Evolutionary conservation across 352 stramenopile genomes (phyloP).

Genomic region (Pythium sp.): DNA sequence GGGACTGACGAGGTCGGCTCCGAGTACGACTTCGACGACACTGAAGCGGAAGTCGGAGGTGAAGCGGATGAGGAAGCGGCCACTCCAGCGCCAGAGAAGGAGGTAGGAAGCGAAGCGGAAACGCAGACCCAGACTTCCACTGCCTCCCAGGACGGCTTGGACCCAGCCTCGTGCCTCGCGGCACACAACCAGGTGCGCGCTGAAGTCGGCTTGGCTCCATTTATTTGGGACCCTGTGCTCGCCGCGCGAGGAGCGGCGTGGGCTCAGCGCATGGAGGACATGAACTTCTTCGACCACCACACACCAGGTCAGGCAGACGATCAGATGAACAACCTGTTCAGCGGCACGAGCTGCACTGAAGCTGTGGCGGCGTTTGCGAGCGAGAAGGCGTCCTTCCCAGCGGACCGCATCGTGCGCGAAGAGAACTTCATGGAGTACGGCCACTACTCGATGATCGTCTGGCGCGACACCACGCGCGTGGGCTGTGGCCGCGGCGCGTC

Average conservation of each 20-base stretch:
- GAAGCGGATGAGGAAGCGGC: not conserved
- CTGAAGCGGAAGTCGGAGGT: not conserved
- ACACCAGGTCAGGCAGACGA: constrained; percentile 10
- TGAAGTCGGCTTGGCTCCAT: constrained; percentile 9
- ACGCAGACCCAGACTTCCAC: not conserved
- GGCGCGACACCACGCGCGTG: constrained; percentile 16
- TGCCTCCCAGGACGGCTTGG: constrained; percentile 3
- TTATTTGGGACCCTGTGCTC: constrained; percentile 11
- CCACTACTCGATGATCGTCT: constrained; percentile 22
- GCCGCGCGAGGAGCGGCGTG: constrained; percentile 8
- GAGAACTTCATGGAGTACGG: constrained; percentile 13
- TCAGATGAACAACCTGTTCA: constrained; percentile 25
- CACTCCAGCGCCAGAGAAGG: not conserved
- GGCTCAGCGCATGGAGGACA: constrained; percentile 19
- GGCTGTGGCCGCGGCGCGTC: constrained; percentile 15
- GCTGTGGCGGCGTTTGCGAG: constrained; percentile 10
- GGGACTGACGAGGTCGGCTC: not conserved
- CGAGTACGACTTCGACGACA: not conserved
- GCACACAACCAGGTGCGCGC: constrained; percentile 17
- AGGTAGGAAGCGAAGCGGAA: not conserved
- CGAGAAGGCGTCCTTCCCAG: constrained; percentile 14
- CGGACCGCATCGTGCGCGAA: constrained; percentile 14
- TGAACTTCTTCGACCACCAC: constrained; percentile 18
- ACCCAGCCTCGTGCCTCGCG: constrained; percentile 11
- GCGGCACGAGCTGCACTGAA: constrained; percentile 11